These are phyloP conservation scores for Podaxis sp. DNA, from an alignment of 768 basidiomycete genomes.

Conservation along the genomic window DNA sequence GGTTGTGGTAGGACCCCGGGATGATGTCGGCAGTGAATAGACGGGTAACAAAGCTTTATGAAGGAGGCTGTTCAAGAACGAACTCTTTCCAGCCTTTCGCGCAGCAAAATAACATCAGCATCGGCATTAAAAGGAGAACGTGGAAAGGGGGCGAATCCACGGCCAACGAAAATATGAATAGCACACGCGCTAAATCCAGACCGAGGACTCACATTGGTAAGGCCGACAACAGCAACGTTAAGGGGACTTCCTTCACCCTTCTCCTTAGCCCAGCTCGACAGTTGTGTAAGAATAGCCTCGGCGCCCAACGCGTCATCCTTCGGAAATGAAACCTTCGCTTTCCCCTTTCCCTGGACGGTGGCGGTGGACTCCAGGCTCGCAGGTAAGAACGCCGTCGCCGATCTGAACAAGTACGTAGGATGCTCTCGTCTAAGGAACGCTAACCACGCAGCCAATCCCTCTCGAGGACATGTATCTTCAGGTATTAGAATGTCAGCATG, in stretches of 20 bases:
- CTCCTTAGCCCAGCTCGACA: conserved; percentile 45
- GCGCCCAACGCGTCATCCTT: conserved; percentile 61
- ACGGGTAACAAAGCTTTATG: conserved; percentile 50
- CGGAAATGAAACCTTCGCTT: conserved; percentile 37
- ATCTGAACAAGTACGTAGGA: conserved; percentile 71
- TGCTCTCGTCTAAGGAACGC: conserved; percentile 54
- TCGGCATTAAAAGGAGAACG: neutral
- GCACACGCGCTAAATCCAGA: neutral
- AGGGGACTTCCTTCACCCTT: conserved; percentile 47
- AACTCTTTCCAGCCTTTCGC: conserved; percentile 75
- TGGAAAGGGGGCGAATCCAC: neutral
- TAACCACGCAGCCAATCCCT: conserved; percentile 71
- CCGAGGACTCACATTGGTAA: conserved; percentile 63
- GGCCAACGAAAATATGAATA: neutral
- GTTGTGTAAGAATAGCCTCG: conserved; percentile 45
- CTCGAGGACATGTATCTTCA: conserved; percentile 77
- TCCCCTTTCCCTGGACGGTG: conserved; percentile 39
- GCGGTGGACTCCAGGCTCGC: conserved; percentile 19
- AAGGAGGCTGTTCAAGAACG: conserved; percentile 78
- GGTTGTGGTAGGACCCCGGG: conserved; percentile 71
- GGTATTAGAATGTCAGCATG: neutral
- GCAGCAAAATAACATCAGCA: neutral
- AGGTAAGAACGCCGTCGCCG: conserved; percentile 67
- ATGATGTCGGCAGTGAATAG: conserved; percentile 52
- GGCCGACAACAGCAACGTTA: conserved; percentile 77